Evolutionary conservation across 495 filamentous ascomycete genomes (phyloP).

Genomic region (Geoglossum glabrum): DNA sequence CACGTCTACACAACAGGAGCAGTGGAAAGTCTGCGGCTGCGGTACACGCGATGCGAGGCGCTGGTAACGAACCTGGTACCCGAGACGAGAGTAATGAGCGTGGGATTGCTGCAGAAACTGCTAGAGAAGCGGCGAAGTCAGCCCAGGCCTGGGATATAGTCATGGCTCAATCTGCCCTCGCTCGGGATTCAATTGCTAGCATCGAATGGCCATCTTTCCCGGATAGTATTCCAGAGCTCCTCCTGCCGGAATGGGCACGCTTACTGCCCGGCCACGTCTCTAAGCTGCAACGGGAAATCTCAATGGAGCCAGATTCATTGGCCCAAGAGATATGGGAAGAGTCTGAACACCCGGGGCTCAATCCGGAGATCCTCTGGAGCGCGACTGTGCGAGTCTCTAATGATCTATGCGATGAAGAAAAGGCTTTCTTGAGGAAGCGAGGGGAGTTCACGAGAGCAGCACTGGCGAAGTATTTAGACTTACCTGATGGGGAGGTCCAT

Average conservation of each 20-base stretch:
- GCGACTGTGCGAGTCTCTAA: conserved; percentile 63
- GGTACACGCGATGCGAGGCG: too few species aligned
- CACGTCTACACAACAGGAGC: too few species aligned
- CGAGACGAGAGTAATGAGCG: background rate
- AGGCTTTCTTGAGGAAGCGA: conserved; percentile 43
- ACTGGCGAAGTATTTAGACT: conserved; percentile 57
- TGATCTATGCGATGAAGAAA: conserved; percentile 71
- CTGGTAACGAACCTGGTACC: too few species aligned
- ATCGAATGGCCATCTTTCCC: conserved; percentile 39
- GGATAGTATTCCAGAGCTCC: conserved; percentile 43
- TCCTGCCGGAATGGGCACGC: conserved; percentile 67
- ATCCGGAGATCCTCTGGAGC: conserved; percentile 67
- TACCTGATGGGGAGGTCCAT: conserved; percentile 64
- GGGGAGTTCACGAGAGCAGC: conserved; percentile 44
- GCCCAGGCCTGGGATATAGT: conserved; percentile 25
- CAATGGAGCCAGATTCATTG: conserved; percentile 64
- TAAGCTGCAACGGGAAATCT: conserved; percentile 77
- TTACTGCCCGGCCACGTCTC: conserved; percentile 53
- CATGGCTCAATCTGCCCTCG: conserved; percentile 11
- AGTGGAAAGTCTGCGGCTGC: too few species aligned
- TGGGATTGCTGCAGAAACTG: background rate
- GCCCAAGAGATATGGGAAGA: conserved; percentile 88
- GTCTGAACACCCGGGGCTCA: conserved; percentile 56
- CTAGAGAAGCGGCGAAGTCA: background rate
- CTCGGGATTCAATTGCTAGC: conserved; percentile 8